Percentiles rank a stretch among this genome's conserved stretches.
phyloP scores from a whole-genome alignment of 306 rosid genomes.

The Begonia peltatifolia region DNA sequence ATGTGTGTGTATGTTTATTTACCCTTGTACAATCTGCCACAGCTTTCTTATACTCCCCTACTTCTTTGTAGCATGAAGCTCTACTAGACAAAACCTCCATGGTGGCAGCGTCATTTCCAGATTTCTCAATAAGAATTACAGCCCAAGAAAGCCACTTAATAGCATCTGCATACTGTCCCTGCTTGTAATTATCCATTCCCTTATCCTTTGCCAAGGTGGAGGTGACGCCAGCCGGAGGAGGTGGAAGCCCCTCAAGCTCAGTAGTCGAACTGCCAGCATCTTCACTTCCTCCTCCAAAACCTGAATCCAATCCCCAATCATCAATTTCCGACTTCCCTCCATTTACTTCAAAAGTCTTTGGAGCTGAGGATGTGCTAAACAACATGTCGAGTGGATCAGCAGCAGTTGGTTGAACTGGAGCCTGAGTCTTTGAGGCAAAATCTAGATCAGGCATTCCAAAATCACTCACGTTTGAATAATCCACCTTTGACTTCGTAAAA shows the following conservation, averaged over 20 bases:
- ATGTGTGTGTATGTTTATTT: not conserved
- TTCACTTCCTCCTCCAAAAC: constrained; percentile 50
- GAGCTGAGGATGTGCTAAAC: constrained; percentile 37
- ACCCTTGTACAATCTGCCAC: constrained; percentile 98
- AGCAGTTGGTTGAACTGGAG: constrained; percentile 26
- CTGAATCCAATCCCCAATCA: constrained; percentile 74
- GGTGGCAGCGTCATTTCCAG: constrained; percentile 34
- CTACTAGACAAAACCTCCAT: constrained; percentile 72
- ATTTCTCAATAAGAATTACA: constrained; percentile 58
- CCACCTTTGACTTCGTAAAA: constrained; percentile 24
- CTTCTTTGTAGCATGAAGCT: constrained; percentile 98
- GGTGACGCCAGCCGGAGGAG: constrained; percentile 83
- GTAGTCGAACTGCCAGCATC: constrained; percentile 63
- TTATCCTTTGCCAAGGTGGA: constrained; percentile 66
- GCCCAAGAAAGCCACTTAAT: constrained; percentile 99
- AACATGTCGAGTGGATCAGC: constrained; percentile 72
- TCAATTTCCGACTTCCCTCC: constrained; percentile 39
- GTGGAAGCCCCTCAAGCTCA: constrained; percentile 96
- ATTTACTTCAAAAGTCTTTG: constrained; percentile 16
- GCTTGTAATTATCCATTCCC: constrained; percentile 88
- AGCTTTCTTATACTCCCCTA: constrained; percentile 94
- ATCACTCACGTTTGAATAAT: constrained; percentile 20
- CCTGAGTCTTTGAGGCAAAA: constrained; percentile 19
- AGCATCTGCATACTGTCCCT: constrained; percentile 94
- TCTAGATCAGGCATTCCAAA: constrained; percentile 22